phyloP scores from a whole-genome alignment of 805 yeast genomes.

The Metschnikowia rubicola region DNA sequence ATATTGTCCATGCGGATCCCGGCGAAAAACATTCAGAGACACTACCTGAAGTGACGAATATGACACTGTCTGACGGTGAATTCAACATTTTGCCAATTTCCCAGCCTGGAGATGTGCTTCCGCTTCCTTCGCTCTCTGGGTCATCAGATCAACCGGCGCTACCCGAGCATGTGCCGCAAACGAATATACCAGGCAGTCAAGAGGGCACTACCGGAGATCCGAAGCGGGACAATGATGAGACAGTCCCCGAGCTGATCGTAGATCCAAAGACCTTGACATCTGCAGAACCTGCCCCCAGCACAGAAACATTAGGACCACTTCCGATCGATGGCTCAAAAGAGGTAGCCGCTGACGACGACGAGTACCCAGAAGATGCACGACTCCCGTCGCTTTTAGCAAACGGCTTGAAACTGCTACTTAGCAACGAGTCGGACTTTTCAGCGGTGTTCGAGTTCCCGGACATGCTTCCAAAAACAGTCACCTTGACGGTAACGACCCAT shows the following conservation, averaged over 20 bases:
- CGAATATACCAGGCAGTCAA: background rate
- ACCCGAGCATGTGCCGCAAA: background rate
- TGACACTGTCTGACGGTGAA: background rate
- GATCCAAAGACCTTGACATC: background rate
- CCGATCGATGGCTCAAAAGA: background rate
- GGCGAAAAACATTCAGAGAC: background rate
- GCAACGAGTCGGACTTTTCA: background rate
- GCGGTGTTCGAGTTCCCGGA: conserved; percentile 3
- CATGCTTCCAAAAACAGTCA: no score
- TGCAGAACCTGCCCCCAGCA: background rate
- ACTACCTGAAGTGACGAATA: background rate
- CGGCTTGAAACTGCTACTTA: conserved; percentile 3
- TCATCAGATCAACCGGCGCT: background rate
- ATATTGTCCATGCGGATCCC: background rate
- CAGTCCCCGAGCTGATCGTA: background rate
- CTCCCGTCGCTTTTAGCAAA: conserved; percentile 3
- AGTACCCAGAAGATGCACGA: conserved; percentile 1
- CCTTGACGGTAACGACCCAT: background rate
- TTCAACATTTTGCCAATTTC: background rate
- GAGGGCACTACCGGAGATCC: background rate
- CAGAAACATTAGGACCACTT: background rate
- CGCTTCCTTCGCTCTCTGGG: background rate
- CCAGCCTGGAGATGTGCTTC: background rate
- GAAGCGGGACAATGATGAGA: background rate
- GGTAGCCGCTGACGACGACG: background rate